Evolutionary conservation across 225 moss, liverwort and hornwort genomes (phyloP), one percentile per base, ranked within the genome.

Genomic region (Bryum argenteum): DNA sequence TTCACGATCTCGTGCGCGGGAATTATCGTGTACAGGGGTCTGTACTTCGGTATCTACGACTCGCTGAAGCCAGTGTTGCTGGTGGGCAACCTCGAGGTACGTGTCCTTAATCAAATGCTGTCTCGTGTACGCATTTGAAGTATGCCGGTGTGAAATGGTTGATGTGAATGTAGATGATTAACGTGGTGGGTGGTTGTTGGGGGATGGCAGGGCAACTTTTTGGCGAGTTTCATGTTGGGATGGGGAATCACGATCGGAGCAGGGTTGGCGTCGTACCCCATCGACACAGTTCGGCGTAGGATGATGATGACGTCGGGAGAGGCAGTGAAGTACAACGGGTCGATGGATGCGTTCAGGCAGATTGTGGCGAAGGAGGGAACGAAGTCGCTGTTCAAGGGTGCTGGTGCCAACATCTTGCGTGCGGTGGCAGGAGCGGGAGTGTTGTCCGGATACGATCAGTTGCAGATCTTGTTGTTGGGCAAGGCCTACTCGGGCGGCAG

Each of bases 211-310:
- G 80, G 80, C 17, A 89, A 75, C 45, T 89, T 89, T 12, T 89
- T 56, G 56, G 56, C 56, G 24, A 56, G 56, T 24, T 56, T 56
- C 56, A 11, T 56, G 56, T 13, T 56, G 16, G 84, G 89, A 38
- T 87, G 87, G 84, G 76, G 71, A 17, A 78, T 89, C 26, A 87
- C 89, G 16, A 89, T 78, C 9, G 58, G 61, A 1, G 89, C 89
- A 41, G 80, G 87, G 21, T 74, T 87, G 40, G 82, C 76, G 5
- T 82, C 89, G 8, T 89, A 84, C 65, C 89, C 89, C 21, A 38
- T 87, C 1, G 72, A 54, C 24, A 56, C 56, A 5, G 56, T 56
- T 11, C 56, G 56, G 56, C 56, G 56, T 24, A 22, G 56, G 56
- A 56, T 56, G 56, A 56, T 56, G 56, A 56, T 56, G 56, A 56